Base-by-base conservation (phyloP, 768 basidiomycete species). In the Zangia roseola region DNA sequence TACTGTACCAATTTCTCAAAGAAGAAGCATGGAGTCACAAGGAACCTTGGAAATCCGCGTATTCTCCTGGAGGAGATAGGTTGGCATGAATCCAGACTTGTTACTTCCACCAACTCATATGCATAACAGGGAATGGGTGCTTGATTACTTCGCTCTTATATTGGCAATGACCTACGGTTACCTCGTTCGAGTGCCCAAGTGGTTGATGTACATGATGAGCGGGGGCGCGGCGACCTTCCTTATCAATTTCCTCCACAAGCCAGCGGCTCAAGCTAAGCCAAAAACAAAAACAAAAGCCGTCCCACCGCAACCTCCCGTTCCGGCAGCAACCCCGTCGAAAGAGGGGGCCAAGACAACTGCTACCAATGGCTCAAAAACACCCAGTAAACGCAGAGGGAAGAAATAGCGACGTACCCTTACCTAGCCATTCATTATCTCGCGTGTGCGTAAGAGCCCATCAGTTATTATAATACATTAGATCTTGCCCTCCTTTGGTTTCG, bases 21-120 rank as follows among this genome's bases (percentile, higher is more conserved):
- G 72, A 78, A 10, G 84, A 88, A 50, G 75, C 64, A 17, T 94
- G 83, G 80, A 73, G 74, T 47, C 60, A 72, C 4, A 79, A 79
- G n/a, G 72, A 79, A 7, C 80, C 83, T 3, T 95, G 92, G 93
- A 68, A 70, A 14, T 73, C 82, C 10, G 60, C 71, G 28, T 94
- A 80, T 56, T 80, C 81, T 9, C 92, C 92, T 8, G 91, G 90
- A 33, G 91, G 92, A 34, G 74, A 75, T 47, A 77, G 83, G 91
- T 89, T 60, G 24, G 74, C 40, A 42, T 34, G 24, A 25, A 7
- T 40, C 33, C 16, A 19, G 2, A 5, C 2, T 26, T 21, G 3
- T 20, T 10, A 26, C n/a, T 43, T 43, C 25, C 24, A 21, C 6
- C 9, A 33, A 38, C 60, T 65, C 8, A 67, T 24, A 21, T 36